Base-by-base conservation (phyloP, 306 rosid species). In the Rosa persica region DNA sequence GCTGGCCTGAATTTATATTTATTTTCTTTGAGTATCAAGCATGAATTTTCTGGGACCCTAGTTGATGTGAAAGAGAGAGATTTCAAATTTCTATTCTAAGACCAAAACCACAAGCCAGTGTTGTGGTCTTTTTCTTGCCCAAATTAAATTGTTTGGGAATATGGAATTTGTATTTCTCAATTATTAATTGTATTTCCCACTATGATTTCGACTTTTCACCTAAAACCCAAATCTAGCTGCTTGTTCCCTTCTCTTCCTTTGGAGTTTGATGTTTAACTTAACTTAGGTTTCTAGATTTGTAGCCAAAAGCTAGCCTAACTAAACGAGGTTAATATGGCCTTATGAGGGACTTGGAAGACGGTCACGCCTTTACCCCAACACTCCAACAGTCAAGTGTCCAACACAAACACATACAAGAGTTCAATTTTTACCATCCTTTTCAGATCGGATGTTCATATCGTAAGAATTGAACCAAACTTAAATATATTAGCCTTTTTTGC, bases 141-240 rank as follows among this genome's bases (percentile, higher is more conserved):
- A 64, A 72, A 72, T 16, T 44, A 5, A 49, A 44, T 42, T 39
- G 2, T 12, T 3, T 40, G 25, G 5, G 70, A 46, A 61, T 48
- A 54, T 19, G 6, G 48, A 30, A 48, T 22, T 42, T 17, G 66
- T 8, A 38, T 47, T 79, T 48, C 55, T 39, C 49, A 39, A 19
- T 70, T 23, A 38, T 25, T 46, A 25, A 23, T 1, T 11, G 1
- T 30, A 30, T 30, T 30, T 30, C 34, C 44, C 19, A 36, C 44
- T 39, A 8, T 44, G 74, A 72, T 81, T 62, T 71, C n/a, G 78
- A 81, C 81, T 64, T 1, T 13, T 72, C 74, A 72, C 81, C 75
- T 22, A 66, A 42, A 77, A 13, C 72, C 78, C 38, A 69, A 70
- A 12, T 48, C 61, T n/a, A 27, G 17, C 40, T 27, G 8, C 17